Conservation (phyloP, 345 rosid genomes). For the Kandelia obovata region DNA sequence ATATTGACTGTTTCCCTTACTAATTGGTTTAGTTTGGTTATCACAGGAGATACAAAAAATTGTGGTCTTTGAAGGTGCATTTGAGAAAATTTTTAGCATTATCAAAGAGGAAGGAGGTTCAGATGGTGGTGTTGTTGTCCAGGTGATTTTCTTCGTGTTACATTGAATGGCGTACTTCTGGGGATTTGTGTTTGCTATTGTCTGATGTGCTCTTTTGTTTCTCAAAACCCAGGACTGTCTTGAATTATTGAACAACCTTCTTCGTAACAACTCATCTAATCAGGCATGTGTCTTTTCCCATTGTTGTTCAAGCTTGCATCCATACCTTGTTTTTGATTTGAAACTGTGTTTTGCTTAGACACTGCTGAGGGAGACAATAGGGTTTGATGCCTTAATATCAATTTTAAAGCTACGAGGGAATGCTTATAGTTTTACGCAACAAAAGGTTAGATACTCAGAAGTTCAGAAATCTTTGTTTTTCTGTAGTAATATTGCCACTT, state of each 20-base stretch:
- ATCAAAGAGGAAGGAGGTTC: constrained; percentile 95
- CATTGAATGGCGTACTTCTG: not conserved
- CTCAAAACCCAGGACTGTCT: constrained; percentile 69
- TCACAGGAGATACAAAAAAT: constrained; percentile 96
- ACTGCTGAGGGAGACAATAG: constrained; percentile 87
- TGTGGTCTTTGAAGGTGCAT: constrained; percentile 96
- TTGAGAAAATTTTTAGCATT: constrained; percentile 91
- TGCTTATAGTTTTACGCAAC: constrained; percentile 82
- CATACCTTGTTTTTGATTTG: constrained; percentile 26
- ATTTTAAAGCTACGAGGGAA: constrained; percentile 73
- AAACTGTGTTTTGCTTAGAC: constrained; percentile 41
- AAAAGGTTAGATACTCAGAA: constrained; percentile 76
- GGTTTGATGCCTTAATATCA: constrained; percentile 75
- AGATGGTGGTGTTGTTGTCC: constrained; percentile 98
- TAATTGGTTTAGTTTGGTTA: constrained; percentile 18
- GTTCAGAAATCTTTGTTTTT: constrained; percentile 9
- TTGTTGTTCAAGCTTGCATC: constrained; percentile 5
- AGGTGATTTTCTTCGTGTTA: constrained; percentile 42
- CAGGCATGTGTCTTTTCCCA: constrained; percentile 51
- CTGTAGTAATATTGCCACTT: not conserved
- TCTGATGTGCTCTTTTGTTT: constrained; percentile 8
- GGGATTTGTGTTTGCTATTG: not conserved
- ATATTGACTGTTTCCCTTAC: constrained; percentile 13
- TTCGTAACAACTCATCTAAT: constrained; percentile 75
- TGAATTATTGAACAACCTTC: constrained; percentile 86